Evolutionary conservation across 345 rosid species (phyloP), one percentile per base, ranked within the genome.

Genomic region (Schrenkiella parvula): DNA sequence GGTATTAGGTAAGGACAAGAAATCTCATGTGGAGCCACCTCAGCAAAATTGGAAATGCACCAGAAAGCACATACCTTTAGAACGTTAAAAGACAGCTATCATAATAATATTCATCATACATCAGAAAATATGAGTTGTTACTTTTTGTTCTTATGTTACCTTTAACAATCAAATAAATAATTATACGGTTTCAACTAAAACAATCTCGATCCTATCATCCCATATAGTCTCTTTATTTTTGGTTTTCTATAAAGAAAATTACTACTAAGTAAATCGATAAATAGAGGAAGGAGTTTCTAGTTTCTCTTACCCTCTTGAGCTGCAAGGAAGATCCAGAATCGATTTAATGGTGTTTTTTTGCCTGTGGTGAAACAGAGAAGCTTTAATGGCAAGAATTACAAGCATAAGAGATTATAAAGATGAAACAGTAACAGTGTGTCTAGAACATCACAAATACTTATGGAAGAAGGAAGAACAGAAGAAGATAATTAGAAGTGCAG

Each of bases 11-110:
- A 17, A 10, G 63, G 63, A 54, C 56, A 74, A 35, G 7, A 66
- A 31, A 61, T 57, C 54, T 47, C 74, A 71, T 57, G 83, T 60
- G 83, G 85, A 74, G 77, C 80, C 87, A 84, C 75, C 70, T 84
- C 86, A 80, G 79, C 78, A 65, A 51, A 6, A 52, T 60, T 66
- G 68, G 78, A 71, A 77, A 73, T 64, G 46, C 55, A 74, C 43
- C 68, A 61, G 77, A 70, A 68, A 63, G 66, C 60, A 57, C 64
- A 70, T 19, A 75, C 52, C 66, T 79, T 74, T 43, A 47, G 72
- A 70, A 60, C 61, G 70, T 60, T 62, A 77, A 80, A 74, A 59
- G 83, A 80, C 79, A 79, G 83, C 82, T 74, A 76, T 71, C 66
- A 48, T 66, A 37, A 76, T 71, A 64, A 48, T 66, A 37, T 35